phyloP scores from a whole-genome alignment of 75 land plant species.

The Picea sitchensis region DNA sequence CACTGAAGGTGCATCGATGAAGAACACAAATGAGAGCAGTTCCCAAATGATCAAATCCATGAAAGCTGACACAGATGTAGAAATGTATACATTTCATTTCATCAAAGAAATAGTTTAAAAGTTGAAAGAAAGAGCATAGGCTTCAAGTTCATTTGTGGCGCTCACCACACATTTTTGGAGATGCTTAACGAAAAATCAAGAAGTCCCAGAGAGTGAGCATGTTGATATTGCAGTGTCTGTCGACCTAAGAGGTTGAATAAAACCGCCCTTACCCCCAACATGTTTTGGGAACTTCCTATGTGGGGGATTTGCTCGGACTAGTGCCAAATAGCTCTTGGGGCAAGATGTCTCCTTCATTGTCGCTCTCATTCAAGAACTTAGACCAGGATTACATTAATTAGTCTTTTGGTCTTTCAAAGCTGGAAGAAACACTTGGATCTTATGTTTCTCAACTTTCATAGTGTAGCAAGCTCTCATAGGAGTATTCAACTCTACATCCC shows the following conservation, averaged over 20 bases:
- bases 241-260: slow-evolving; percentile 22
- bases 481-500: slow-evolving; percentile 23
- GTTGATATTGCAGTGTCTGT: slow-evolving; percentile 7
- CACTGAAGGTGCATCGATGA: too few species aligned
- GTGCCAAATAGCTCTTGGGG: slow-evolving; percentile 9
- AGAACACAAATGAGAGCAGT: too few species aligned
- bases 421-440: too few species aligned
- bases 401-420: too few species aligned
- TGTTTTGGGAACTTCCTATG: slow-evolving; percentile 52
- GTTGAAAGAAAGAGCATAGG: too few species aligned
- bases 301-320: not conserved
- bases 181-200: slow-evolving; percentile 21
- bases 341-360: not conserved
- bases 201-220: not conserved
- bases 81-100: not conserved
- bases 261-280: slow-evolving; percentile 20
- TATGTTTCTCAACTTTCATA: too few species aligned
- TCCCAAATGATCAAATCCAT: too few species aligned
- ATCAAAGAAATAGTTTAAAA: not conserved
- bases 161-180: slow-evolving; percentile 36
- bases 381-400: slow-evolving; percentile 3
- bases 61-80: too few species aligned
- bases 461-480: slow-evolving; percentile 38
- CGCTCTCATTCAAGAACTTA: slow-evolving; percentile 7
- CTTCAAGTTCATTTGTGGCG: too few species aligned